Percentiles rank a stretch among this genome's conserved stretches.
Evolutionary conservation across 192 early-diverging fungal genomes (phyloP).

Genomic region (Allomyces javanicus): DNA sequence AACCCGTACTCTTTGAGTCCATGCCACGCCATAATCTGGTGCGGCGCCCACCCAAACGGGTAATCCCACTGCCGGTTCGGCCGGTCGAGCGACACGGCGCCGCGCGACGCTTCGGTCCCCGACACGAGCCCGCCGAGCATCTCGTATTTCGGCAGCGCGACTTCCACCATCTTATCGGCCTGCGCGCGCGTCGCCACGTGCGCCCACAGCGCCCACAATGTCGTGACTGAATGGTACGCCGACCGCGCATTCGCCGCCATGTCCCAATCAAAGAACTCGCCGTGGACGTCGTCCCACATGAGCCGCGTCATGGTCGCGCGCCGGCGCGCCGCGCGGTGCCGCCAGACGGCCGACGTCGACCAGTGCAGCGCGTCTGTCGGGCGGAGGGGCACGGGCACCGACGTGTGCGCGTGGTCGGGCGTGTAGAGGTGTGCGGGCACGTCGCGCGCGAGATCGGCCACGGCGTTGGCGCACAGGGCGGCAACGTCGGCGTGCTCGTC

Average conservation of each 20-base stretch:
- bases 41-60: slow-evolving; percentile 92
- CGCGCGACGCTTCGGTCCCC: slow-evolving; percentile 79
- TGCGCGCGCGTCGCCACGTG: slow-evolving; percentile 51
- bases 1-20: slow-evolving; percentile 71
- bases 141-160: slow-evolving; percentile 61
- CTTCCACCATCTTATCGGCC: slow-evolving; percentile 52
- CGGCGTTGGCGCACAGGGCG: slow-evolving; percentile 12
- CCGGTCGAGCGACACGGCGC: slow-evolving; percentile 51
- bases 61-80: slow-evolving; percentile 95
- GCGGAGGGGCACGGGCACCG: background rate
- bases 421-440: slow-evolving; percentile 3
- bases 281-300: slow-evolving; percentile 60
- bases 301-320: slow-evolving; percentile 51
- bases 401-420: slow-evolving; percentile 16
- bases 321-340: slow-evolving; percentile 35
- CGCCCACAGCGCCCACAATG: slow-evolving; percentile 85
- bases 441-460: slow-evolving; percentile 2
- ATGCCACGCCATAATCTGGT: slow-evolving; percentile 94
- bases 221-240: slow-evolving; percentile 73
- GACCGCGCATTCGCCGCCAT: slow-evolving; percentile 38
- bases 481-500: slow-evolving; percentile 30
- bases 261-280: slow-evolving; percentile 83
- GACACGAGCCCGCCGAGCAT: slow-evolving; percentile 77
- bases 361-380: background rate
- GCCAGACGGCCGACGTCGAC: slow-evolving; percentile 36